phyloP scores from a whole-genome alignment of 1,139 yeast species.

The Geotrichum aggregatum region DNA sequence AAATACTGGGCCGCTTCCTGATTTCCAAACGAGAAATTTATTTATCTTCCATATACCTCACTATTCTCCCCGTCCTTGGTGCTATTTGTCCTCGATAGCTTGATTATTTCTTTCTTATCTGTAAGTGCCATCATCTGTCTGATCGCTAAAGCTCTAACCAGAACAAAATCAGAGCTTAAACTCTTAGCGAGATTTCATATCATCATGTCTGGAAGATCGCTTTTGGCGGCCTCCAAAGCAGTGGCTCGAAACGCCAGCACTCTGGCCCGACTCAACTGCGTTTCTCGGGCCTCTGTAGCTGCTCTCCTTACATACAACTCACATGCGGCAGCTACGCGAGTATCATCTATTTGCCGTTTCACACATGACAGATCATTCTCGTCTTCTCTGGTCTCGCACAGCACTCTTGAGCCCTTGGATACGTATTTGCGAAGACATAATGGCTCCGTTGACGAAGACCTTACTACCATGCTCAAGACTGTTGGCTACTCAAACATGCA shows the following conservation, averaged over 20 bases:
- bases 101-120: background rate
- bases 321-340: background rate
- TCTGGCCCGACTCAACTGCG: slow-evolving; percentile 4
- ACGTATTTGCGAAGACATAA: slow-evolving; percentile 87
- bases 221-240: slow-evolving; percentile 8
- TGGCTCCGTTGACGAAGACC: slow-evolving; percentile 73
- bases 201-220: slow-evolving; percentile 9
- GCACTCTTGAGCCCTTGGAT: slow-evolving; percentile 48
- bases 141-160: background rate
- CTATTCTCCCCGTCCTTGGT: slow-evolving; percentile 2
- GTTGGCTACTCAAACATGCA: slow-evolving; percentile 67
- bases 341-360: background rate
- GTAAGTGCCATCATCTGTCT: background rate
- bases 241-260: background rate
- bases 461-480: slow-evolving; percentile 56
- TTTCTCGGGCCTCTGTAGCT: background rate
- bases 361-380: slow-evolving; percentile 2
- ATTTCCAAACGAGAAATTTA: background rate
- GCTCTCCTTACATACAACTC: background rate
- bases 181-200: background rate
- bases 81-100: background rate
- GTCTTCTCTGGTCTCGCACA: background rate
- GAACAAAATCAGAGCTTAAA: background rate
- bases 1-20: background rate
- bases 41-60: background rate